phyloP scores from a whole-genome alignment of 1,139 yeast species.

The Saccharomycopsis hybrid region DNA sequence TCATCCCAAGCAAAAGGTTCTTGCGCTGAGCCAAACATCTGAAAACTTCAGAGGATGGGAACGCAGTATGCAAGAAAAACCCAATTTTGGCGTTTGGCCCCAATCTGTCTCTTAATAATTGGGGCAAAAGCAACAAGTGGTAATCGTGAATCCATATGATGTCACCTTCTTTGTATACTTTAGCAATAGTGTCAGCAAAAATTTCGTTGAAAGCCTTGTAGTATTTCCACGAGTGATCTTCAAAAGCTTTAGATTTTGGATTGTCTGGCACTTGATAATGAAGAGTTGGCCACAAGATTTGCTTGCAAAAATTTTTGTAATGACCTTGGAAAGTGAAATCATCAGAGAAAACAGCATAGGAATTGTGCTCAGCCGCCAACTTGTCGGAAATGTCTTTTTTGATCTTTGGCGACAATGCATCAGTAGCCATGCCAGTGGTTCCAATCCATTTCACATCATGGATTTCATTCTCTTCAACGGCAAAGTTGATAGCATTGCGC shows the following conservation, averaged over 20 bases:
- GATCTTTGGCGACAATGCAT: slow-evolving; percentile 56
- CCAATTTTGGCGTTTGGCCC: slow-evolving; percentile 82
- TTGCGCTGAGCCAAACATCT: slow-evolving; percentile 88
- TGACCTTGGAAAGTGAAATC: slow-evolving; percentile 85
- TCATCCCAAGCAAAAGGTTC: slow-evolving; percentile 68
- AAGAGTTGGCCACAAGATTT: slow-evolving; percentile 92
- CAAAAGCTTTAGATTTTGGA: slow-evolving; percentile 90
- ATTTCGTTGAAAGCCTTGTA: slow-evolving; percentile 70
- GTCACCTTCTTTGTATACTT: slow-evolving; percentile 60
- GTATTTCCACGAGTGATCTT: slow-evolving; percentile 90
- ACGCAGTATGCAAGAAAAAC: slow-evolving; percentile 85
- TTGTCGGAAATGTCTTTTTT: slow-evolving; percentile 42
- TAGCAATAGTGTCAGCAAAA: slow-evolving; percentile 71
- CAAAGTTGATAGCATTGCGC: slow-evolving; percentile 72
- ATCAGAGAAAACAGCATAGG: slow-evolving; percentile 64
- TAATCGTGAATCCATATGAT: slow-evolving; percentile 92
- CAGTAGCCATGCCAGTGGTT: slow-evolving; percentile 85
- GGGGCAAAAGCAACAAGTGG: slow-evolving; percentile 80
- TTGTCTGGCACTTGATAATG: slow-evolving; percentile 96
- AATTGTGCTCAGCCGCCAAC: slow-evolving; percentile 42
- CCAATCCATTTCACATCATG: slow-evolving; percentile 73
- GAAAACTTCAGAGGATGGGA: slow-evolving; percentile 94
- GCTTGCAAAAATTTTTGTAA: slow-evolving; percentile 84
- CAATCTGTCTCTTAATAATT: slow-evolving; percentile 66
- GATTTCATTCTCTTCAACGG: slow-evolving; percentile 42